Evolutionary conservation across 2,329 filamentous ascomycete genomes (phyloP).

Genomic region (Aureobasidium namibiae): DNA sequence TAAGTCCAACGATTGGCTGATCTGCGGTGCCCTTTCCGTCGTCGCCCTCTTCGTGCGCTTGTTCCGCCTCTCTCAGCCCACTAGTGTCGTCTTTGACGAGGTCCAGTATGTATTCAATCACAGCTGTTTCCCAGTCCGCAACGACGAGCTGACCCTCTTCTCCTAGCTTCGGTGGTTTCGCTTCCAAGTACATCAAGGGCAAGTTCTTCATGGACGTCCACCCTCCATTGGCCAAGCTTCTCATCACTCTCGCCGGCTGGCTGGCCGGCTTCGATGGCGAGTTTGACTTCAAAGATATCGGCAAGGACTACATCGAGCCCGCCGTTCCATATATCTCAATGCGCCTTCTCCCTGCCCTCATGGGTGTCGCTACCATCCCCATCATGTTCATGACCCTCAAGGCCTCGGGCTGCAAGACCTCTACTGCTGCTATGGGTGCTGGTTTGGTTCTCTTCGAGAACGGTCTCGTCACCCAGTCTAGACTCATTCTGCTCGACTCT

Average conservation of each 20-base stretch:
- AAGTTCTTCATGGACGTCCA: conserved; percentile 99
- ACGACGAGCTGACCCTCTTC: conserved; percentile 19
- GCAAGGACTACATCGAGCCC: conserved; percentile 94
- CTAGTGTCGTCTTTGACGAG: conserved; percentile 96
- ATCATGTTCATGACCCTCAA: conserved; percentile 94
- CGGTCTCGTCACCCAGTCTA: conserved; percentile 86
- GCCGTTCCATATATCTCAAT: conserved; percentile 95
- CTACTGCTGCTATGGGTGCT: conserved; percentile 74
- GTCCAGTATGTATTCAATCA: conserved; percentile 71
- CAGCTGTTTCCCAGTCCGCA: background rate
- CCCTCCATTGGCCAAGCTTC: conserved; percentile 89
- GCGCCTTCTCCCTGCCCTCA: conserved; percentile 84
- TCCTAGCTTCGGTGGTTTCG: conserved; percentile 87
- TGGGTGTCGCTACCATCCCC: conserved; percentile 80
- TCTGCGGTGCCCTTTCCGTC: conserved; percentile 63
- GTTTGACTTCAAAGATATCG: conserved; percentile 99
- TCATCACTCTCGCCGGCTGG: conserved; percentile 92
- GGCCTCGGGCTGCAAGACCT: conserved; percentile 78
- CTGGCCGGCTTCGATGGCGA: conserved; percentile 88
- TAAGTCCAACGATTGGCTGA: conserved; percentile 72
- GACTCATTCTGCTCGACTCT: conserved; percentile 91
- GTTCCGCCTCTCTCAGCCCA: conserved; percentile 93
- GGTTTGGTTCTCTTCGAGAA: conserved; percentile 93
- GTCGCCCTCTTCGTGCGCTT: conserved; percentile 73
- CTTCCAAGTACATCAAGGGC: conserved; percentile 98